Percentiles rank a stretch among this genome's conserved stretches.
Evolutionary conservation across 2,329 filamentous ascomycete genomes (phyloP).

Genomic region (Pyricularia pennisetigena): DNA sequence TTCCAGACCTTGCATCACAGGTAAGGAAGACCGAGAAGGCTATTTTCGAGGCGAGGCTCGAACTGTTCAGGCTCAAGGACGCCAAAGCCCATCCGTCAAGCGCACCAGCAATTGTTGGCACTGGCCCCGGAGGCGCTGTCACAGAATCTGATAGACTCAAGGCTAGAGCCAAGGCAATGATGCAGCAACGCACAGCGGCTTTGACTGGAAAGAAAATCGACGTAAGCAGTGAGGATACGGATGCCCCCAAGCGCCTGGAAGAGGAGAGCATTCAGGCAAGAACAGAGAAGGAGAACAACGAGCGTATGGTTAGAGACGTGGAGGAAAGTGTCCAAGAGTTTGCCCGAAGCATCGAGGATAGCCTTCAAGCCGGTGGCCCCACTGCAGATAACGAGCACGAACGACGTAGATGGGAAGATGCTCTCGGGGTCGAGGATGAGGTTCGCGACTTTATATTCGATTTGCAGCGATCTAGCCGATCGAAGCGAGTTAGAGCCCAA

Average conservation of each 20-base stretch:
- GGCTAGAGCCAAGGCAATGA: slow-evolving; percentile 92
- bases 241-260: slow-evolving; percentile 76
- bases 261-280: slow-evolving; percentile 75
- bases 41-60: slow-evolving; percentile 83
- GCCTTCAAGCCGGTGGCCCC: slow-evolving; percentile 69
- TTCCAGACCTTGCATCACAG: slow-evolving; percentile 86
- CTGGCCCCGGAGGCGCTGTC: slow-evolving; percentile 79
- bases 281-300: slow-evolving; percentile 85
- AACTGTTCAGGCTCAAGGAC: slow-evolving; percentile 88
- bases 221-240: slow-evolving; percentile 57
- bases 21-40: slow-evolving; percentile 84
- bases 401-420: slow-evolving; percentile 89
- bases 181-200: slow-evolving; percentile 94
- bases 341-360: slow-evolving; percentile 73
- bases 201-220: slow-evolving; percentile 77
- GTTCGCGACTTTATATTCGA: slow-evolving; percentile 98
- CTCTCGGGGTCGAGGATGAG: slow-evolving; percentile 89
- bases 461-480: slow-evolving; percentile 74
- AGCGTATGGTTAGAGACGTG: slow-evolving; percentile 92
- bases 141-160: slow-evolving; percentile 94
- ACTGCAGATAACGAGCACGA: slow-evolving; percentile 80
- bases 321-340: slow-evolving; percentile 94
- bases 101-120: slow-evolving; percentile 75
- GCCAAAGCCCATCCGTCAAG: slow-evolving; percentile 83
- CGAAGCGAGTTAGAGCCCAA: slow-evolving; percentile 56